phyloP scores from a whole-genome alignment of 164 flowering plant genomes.

The Vitis riparia region DNA sequence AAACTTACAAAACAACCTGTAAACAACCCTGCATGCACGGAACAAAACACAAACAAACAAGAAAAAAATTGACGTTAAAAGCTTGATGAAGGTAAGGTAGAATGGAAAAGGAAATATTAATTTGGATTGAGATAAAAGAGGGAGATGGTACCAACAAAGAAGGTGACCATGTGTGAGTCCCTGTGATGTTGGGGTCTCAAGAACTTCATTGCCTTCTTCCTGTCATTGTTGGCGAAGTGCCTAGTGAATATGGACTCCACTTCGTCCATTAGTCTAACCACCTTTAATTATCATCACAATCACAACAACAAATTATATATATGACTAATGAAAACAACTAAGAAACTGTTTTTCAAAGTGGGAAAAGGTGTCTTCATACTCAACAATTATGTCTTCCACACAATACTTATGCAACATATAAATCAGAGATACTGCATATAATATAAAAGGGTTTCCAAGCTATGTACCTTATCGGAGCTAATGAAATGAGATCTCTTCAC shows the following conservation, averaged over 20 bases:
- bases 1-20: conserved; percentile 90
- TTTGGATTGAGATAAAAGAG: background rate
- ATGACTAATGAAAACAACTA: conserved; percentile 8
- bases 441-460: too few relatives aligned
- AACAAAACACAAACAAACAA: conserved; percentile 1
- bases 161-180: conserved; percentile 89
- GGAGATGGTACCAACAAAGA: conserved; percentile 71
- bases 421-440: too few relatives aligned
- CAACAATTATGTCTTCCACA: background rate
- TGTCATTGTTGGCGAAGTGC: conserved; percentile 91
- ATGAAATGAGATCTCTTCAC: conserved; percentile 89
- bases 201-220: conserved; percentile 95
- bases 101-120: conserved; percentile 1
- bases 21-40: conserved; percentile 64
- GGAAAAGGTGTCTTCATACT: background rate
- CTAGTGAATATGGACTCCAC: conserved; percentile 96
- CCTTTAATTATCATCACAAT: conserved; percentile 35
- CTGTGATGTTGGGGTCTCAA: conserved; percentile 75
- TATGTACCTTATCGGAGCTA: conserved; percentile 87
- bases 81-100: background rate
- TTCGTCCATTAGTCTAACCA: conserved; percentile 85
- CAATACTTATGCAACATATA: too few relatives aligned
- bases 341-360: too few relatives aligned
- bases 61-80: background rate
- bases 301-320: conserved; percentile 7